Percentiles rank a stretch among this genome's conserved stretches.
These are phyloP conservation scores for Orbilia brochopaga DNA, from an alignment of 2,329 filamentous ascomycete genomes.

Conservation along the genomic window DNA sequence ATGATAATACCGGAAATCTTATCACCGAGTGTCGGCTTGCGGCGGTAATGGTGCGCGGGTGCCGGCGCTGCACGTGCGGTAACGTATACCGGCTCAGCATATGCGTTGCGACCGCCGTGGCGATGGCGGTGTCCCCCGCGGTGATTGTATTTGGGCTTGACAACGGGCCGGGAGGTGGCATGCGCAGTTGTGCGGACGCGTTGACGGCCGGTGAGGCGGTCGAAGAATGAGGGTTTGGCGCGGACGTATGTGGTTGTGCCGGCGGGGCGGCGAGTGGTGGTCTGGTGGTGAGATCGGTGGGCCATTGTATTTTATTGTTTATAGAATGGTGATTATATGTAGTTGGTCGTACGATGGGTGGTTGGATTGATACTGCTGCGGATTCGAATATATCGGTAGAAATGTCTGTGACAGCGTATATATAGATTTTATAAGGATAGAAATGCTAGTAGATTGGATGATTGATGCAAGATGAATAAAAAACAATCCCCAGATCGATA, in stretches of 20 bases:
- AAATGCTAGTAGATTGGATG: neutral
- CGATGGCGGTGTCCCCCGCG: slow-evolving; percentile 60
- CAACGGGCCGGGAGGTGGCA: slow-evolving; percentile 59
- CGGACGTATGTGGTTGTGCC: slow-evolving; percentile 58
- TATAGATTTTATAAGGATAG: neutral
- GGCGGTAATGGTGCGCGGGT: slow-evolving; percentile 68
- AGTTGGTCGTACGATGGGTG: neutral
- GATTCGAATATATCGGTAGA: neutral
- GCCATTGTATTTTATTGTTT: slow-evolving; percentile 16
- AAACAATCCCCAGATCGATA: neutral
- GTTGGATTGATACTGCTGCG: neutral
- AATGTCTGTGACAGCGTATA: neutral
- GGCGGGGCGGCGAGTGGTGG: slow-evolving; percentile 16
- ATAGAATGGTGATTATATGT: neutral
- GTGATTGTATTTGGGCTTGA: slow-evolving; percentile 56
- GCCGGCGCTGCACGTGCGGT: slow-evolving; percentile 56
- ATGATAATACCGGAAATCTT: slow-evolving; percentile 78
- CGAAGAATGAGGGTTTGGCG: slow-evolving; percentile 64
- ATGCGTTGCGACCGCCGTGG: slow-evolving; percentile 56
- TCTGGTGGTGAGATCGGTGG: slow-evolving; percentile 17
- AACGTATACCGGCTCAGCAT: neutral
- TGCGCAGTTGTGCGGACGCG: slow-evolving; percentile 60
- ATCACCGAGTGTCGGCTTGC: slow-evolving; percentile 73
- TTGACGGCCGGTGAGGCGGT: slow-evolving; percentile 62
- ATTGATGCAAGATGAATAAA: neutral